These are phyloP conservation scores for Dicorynia guianensis DNA, from an alignment of 306 rosid genomes.

Conservation along the genomic window DNA sequence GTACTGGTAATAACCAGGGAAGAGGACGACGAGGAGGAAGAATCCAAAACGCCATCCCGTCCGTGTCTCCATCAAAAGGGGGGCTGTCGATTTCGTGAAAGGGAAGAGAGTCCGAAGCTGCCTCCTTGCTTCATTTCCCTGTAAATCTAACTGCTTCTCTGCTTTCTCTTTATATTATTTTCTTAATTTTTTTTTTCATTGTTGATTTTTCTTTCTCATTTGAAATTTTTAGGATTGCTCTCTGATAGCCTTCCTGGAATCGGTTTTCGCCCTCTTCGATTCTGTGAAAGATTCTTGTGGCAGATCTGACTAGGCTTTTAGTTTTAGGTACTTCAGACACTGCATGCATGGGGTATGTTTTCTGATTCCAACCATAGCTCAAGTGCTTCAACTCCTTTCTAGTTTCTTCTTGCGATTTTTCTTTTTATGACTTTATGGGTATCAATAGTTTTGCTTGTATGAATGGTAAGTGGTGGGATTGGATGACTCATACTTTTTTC, in stretches of 20 bases:
- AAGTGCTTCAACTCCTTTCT: slow-evolving; percentile 29
- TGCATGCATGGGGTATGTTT: slow-evolving; percentile 66
- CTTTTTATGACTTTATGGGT: slow-evolving; percentile 29
- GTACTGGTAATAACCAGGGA: neutral
- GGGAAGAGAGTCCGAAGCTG: slow-evolving; percentile 20
- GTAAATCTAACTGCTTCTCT: neutral
- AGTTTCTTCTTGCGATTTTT: slow-evolving; percentile 17
- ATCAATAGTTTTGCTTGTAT: slow-evolving; percentile 1
- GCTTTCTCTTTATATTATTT: neutral
- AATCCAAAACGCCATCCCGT: slow-evolving; percentile 49
- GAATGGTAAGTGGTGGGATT: slow-evolving; percentile 27
- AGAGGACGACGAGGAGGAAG: slow-evolving; percentile 34
- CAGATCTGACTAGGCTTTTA: slow-evolving; percentile 44
- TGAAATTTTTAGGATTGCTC: slow-evolving; percentile 44
- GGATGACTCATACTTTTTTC: slow-evolving; percentile 25
- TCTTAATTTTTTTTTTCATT: neutral
- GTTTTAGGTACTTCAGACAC: slow-evolving; percentile 44
- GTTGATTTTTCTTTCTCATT: neutral
- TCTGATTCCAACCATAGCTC: slow-evolving; percentile 41
- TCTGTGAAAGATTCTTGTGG: slow-evolving; percentile 23
- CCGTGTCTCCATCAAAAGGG: slow-evolving; percentile 56
- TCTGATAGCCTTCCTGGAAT: slow-evolving; percentile 27
- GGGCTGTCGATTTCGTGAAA: slow-evolving; percentile 25
- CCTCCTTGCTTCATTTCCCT: neutral
- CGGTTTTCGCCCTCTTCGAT: slow-evolving; percentile 35